These are phyloP conservation scores for Boletellus ananas DNA, from an alignment of 768 basidiomycete species.

Conservation along the genomic window DNA sequence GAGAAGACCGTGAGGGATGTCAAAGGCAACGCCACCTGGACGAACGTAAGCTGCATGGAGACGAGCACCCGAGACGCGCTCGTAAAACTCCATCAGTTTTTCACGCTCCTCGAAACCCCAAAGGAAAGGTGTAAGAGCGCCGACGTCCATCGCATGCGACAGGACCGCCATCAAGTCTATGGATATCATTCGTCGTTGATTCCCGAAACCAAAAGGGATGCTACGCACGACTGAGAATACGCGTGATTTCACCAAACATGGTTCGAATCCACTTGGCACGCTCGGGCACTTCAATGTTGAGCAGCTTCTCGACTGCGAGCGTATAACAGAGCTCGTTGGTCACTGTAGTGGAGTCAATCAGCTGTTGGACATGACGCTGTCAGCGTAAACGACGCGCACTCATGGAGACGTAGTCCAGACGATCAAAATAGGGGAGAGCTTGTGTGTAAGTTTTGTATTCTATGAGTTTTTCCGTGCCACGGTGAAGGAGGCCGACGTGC, in stretches of 20 bases:
- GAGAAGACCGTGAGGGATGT: constrained; percentile 96
- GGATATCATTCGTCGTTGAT: background rate
- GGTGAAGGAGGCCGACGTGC: constrained; percentile 95
- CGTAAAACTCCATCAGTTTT: constrained; percentile 99
- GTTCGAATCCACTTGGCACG: constrained; percentile 98
- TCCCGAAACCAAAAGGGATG: constrained; percentile 1
- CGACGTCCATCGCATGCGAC: constrained; percentile 95
- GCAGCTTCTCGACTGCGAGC: constrained; percentile 94
- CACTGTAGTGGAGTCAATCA: constrained; percentile 54
- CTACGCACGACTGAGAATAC: constrained; percentile 83
- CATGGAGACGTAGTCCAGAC: constrained; percentile 99
- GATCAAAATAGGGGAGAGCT: constrained; percentile 97
- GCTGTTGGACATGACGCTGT: background rate
- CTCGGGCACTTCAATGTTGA: constrained; percentile 95
- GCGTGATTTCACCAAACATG: constrained; percentile 94
- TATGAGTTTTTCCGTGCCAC: constrained; percentile 97
- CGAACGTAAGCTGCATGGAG: constrained; percentile 97
- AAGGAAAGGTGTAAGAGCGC: constrained; percentile 95
- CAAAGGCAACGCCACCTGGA: constrained; percentile 96
- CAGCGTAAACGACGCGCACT: constrained; percentile 51
- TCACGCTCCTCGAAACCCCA: constrained; percentile 99
- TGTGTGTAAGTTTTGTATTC: constrained; percentile 99
- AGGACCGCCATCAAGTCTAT: constrained; percentile 94
- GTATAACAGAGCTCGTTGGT: constrained; percentile 98
- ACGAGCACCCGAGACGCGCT: constrained; percentile 96